These are phyloP conservation scores for Alnus glutinosa DNA, from an alignment of 306 rosid genomes.

Conservation along the genomic window DNA sequence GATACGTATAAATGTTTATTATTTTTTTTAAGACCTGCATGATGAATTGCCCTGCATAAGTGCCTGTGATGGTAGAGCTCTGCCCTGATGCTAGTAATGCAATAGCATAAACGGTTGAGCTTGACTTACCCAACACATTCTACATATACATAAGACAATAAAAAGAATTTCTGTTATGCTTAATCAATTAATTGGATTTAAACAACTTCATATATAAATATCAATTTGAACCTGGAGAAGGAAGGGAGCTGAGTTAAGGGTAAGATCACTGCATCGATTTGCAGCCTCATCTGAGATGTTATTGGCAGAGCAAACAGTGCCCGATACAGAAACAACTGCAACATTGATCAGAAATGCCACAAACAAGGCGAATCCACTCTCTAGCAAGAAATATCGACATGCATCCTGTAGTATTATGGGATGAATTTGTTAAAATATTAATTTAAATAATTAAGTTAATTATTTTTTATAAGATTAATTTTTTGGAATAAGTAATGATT, in stretches of 20 bases:
- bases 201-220: neutral
- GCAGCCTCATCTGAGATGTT: constrained; percentile 34
- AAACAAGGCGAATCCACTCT: constrained; percentile 75
- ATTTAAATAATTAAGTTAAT: too few species aligned
- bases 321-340: constrained; percentile 70
- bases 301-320: constrained; percentile 49
- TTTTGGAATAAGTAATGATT: too few species aligned
- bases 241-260: constrained; percentile 76
- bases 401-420: constrained; percentile 58
- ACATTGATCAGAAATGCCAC: constrained; percentile 82
- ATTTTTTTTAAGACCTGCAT: constrained; percentile 67
- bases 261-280: constrained; percentile 50
- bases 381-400: constrained; percentile 69
- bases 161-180: neutral
- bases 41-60: constrained; percentile 85
- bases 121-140: constrained; percentile 84
- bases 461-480: too few species aligned
- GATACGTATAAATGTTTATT: neutral
- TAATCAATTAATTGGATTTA: neutral
- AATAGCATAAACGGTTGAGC: constrained; percentile 73
- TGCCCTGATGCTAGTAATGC: constrained; percentile 93
- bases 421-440: too few species aligned
- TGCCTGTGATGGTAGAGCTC: constrained; percentile 92
- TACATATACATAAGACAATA: constrained; percentile 8
- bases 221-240: constrained; percentile 70